Evolutionary conservation across 768 basidiomycete species (phyloP).

Genomic region (Cyclocybe cylindracea): DNA sequence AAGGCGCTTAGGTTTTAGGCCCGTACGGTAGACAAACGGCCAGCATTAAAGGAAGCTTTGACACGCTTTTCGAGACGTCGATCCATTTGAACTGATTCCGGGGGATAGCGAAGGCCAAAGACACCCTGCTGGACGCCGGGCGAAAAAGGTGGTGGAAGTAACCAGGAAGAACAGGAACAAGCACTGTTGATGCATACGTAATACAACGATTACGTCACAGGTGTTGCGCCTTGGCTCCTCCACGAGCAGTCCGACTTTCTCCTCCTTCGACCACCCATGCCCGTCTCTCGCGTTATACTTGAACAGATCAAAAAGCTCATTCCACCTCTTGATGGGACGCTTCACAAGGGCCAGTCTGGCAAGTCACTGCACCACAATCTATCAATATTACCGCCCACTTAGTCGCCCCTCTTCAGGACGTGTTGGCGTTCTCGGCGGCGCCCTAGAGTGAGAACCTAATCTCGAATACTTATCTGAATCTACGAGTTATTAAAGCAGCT

Average conservation of each 20-base stretch:
- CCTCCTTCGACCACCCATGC: slow-evolving; percentile 41
- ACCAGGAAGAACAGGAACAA: too few species aligned
- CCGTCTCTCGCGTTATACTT: slow-evolving; percentile 59
- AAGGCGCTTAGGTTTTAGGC: not conserved
- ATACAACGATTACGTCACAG: not conserved
- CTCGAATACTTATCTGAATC: not conserved
- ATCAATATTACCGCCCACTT: not conserved
- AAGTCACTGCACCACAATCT: slow-evolving; percentile 16
- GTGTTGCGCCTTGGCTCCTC: not conserved
- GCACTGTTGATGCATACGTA: not conserved
- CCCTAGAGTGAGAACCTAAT: slow-evolving; percentile 72
- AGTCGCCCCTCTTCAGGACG: slow-evolving; percentile 54
- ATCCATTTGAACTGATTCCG: too few species aligned
- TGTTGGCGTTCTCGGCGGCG: slow-evolving; percentile 92
- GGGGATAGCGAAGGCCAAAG: too few species aligned
- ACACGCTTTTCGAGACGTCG: too few species aligned
- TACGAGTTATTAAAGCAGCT: not conserved
- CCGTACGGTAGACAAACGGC: not conserved
- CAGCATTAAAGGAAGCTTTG: not conserved
- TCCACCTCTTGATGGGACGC: slow-evolving; percentile 82
- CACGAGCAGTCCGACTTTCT: not conserved
- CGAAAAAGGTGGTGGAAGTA: too few species aligned
- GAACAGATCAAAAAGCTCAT: slow-evolving; percentile 81
- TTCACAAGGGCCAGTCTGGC: slow-evolving; percentile 97
- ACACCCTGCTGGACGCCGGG: too few species aligned